phyloP scores from a whole-genome alignment of 129 eudicot species.

The Centrapalus pauciflorus region DNA sequence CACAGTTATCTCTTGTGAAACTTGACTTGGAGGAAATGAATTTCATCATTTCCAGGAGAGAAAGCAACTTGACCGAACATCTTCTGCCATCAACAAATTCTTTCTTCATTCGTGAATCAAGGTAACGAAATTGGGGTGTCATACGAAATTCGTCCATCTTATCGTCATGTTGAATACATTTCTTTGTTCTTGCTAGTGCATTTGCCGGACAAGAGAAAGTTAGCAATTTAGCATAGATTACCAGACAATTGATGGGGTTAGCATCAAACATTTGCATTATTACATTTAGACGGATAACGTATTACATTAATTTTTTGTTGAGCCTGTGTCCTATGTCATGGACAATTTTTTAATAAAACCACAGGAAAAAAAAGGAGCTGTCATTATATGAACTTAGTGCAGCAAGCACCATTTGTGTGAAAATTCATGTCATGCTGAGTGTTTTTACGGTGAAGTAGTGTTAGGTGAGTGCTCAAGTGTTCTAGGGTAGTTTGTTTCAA shows the following conservation, averaged over 20 bases:
- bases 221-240: background rate
- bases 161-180: background rate
- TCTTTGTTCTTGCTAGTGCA: background rate
- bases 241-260: background rate
- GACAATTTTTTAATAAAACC: background rate
- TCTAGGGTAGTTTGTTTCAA: background rate
- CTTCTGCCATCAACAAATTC: slow-evolving; percentile 77
- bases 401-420: background rate
- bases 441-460: background rate
- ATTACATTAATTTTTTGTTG: background rate
- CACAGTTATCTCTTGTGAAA: slow-evolving; percentile 76
- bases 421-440: background rate
- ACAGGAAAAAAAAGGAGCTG: background rate
- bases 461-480: too few species aligned
- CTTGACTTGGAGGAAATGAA: slow-evolving; percentile 88
- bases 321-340: background rate
- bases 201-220: background rate
- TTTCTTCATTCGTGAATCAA: slow-evolving; percentile 66
- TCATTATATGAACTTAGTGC: background rate
- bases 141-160: slow-evolving; percentile 2
- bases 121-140: slow-evolving; percentile 36
- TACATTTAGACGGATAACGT: background rate
- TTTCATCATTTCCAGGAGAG: slow-evolving; percentile 78
- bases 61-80: slow-evolving; percentile 76
- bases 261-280: background rate